phyloP scores from a whole-genome alignment of 2,329 filamentous ascomycete genomes.

The Raffaelea arxii region DNA sequence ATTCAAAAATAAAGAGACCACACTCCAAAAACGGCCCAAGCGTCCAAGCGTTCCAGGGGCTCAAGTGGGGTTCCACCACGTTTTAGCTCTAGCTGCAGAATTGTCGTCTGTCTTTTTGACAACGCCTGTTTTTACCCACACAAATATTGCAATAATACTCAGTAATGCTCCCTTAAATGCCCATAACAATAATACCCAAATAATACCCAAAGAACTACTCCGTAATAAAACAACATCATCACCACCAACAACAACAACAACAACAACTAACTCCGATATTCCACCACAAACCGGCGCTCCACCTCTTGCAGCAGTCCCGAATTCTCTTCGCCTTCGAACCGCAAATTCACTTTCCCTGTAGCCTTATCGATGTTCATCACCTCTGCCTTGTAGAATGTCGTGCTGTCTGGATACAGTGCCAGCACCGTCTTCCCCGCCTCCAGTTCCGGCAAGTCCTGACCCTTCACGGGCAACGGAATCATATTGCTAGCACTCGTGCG shows the following conservation, averaged over 20 bases:
- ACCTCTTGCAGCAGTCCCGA: slow-evolving; percentile 65
- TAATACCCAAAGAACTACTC: no score
- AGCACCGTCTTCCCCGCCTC: slow-evolving; percentile 63
- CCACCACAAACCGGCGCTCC: slow-evolving; percentile 65
- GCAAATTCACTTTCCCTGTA: slow-evolving; percentile 49
- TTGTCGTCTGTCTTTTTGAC: no score
- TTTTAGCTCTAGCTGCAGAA: not conserved
- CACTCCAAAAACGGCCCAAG: not conserved
- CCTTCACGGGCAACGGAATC: slow-evolving; percentile 60
- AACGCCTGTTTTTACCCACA: no score
- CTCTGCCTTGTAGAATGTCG: slow-evolving; percentile 77
- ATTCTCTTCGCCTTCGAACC: slow-evolving; percentile 74
- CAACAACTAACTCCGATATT: slow-evolving; percentile 46
- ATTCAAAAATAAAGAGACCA: not conserved
- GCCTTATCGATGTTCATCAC: slow-evolving; percentile 57
- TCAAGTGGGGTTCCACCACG: slow-evolving; percentile 1
- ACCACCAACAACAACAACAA: no score
- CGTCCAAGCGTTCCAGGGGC: slow-evolving; percentile 1
- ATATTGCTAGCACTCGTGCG: slow-evolving; percentile 64
- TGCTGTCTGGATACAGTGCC: slow-evolving; percentile 73
- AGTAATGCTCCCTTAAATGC: no score
- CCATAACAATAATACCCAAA: no score
- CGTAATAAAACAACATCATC: no score
- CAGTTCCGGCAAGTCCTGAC: slow-evolving; percentile 46
- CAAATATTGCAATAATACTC: no score